A percentile compares a stretch with the other conserved stretches of the same genome.
Conservation (phyloP, 2,329 filamentous ascomycete genomes). For the Fusarium haematococcum region DNA sequence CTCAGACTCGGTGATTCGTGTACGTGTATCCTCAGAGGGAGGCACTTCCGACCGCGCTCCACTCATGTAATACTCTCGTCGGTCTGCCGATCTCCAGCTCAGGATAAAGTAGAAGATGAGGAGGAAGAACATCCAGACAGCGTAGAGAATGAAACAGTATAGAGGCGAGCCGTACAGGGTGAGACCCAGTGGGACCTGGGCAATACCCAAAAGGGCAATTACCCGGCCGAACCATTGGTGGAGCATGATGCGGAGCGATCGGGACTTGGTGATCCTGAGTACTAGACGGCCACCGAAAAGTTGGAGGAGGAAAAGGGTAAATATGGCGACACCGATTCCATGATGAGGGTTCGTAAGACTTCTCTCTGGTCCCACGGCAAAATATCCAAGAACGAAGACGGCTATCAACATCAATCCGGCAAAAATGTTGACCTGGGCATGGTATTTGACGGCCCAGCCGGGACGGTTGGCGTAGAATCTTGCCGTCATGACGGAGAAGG, state of each 20-base stretch:
- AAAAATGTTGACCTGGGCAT: slow-evolving; percentile 80
- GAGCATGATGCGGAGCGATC: slow-evolving; percentile 69
- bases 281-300: slow-evolving; percentile 76
- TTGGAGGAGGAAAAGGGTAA: slow-evolving; percentile 78
- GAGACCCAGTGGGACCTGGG: slow-evolving; percentile 88
- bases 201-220: slow-evolving; percentile 83
- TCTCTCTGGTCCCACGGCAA: slow-evolving; percentile 79
- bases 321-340: slow-evolving; percentile 84
- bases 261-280: slow-evolving; percentile 60
- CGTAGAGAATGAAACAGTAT: slow-evolving; percentile 85
- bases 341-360: slow-evolving; percentile 86
- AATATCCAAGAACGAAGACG: slow-evolving; percentile 79
- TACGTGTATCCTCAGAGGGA: slow-evolving; percentile 63
- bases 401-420: slow-evolving; percentile 76
- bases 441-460: slow-evolving; percentile 72
- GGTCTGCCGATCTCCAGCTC: slow-evolving; percentile 73
- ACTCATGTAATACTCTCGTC: slow-evolving; percentile 66
- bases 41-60: slow-evolving; percentile 66
- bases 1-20: slow-evolving; percentile 55
- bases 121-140: slow-evolving; percentile 80
- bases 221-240: slow-evolving; percentile 90
- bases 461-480: slow-evolving; percentile 76
- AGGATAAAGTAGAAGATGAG: slow-evolving; percentile 83
- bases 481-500: slow-evolving; percentile 77
- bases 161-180: slow-evolving; percentile 93